Percentiles rank a stretch among this genome's conserved stretches.
Conservation (phyloP, 2,329 filamentous ascomycete species). For the Kalmusia sp. region DNA sequence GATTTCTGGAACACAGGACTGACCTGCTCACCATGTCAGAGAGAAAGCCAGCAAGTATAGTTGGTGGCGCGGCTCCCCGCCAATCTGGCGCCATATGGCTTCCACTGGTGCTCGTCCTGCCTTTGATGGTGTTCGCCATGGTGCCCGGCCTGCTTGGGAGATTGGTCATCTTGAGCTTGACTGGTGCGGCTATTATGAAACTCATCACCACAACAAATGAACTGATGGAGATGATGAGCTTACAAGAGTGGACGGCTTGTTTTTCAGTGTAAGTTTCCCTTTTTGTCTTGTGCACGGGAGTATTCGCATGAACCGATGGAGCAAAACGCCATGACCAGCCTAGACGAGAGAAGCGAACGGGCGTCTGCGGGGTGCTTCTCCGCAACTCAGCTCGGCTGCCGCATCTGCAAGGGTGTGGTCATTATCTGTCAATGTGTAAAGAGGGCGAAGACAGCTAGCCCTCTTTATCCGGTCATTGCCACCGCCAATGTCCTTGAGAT, state of each 20-base stretch:
- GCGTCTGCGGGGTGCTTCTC: slow-evolving; percentile 18
- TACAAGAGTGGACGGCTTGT: slow-evolving; percentile 48
- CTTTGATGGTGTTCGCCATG: slow-evolving; percentile 52
- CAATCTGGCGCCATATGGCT: slow-evolving; percentile 42
- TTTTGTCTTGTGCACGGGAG: slow-evolving; percentile 4
- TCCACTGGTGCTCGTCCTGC: slow-evolving; percentile 48
- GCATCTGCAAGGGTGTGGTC: background rate
- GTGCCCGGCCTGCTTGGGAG: slow-evolving; percentile 51
- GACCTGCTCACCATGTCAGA: slow-evolving; percentile 60
- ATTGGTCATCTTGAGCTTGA: slow-evolving; percentile 47
- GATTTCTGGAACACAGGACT: slow-evolving; percentile 63
- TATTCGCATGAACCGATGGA: slow-evolving; percentile 14
- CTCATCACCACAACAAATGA: slow-evolving; percentile 43
- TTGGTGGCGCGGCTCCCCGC: slow-evolving; percentile 21
- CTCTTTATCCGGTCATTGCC: slow-evolving; percentile 14
- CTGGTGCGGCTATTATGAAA: slow-evolving; percentile 44
- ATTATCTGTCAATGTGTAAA: background rate
- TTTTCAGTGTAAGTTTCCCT: slow-evolving; percentile 48
- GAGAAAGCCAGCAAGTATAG: slow-evolving; percentile 22
- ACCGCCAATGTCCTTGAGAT: slow-evolving; percentile 1
- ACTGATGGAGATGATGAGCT: slow-evolving; percentile 43
- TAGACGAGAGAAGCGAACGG: slow-evolving; percentile 7
- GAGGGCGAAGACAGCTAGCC: background rate
- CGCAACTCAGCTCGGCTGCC: background rate
- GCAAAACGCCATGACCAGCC: slow-evolving; percentile 12